Evolutionary conservation across 495 filamentous ascomycete genomes (phyloP), one percentile per base, ranked within the genome.

Genomic region (Aspergillus steynii): DNA sequence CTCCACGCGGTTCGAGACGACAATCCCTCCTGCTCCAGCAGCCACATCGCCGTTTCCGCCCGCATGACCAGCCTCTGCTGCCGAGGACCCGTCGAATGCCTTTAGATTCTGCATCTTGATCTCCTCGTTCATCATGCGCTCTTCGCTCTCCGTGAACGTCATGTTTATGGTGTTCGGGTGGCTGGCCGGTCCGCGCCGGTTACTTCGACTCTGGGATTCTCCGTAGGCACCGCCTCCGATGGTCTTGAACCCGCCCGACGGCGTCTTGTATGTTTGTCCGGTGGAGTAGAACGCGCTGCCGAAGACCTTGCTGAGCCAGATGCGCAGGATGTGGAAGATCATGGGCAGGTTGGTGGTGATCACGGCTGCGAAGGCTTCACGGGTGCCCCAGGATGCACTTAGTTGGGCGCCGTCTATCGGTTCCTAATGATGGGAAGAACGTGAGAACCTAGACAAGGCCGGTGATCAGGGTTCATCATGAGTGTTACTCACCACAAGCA

Each of bases 341-440:
- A 83, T 81, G 4, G 81, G 82, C 0, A 84, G 72, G 63, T 83
- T 83, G 49, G 77, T 82, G 1, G 77, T 83, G 20, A 83, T 62
- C 5, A 82, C 78, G 12, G 80, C 75, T 49, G 82, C 81, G 55
- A 84, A 83, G 26, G 80, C 77, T 56, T 83, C 82, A 5, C 82
- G 76, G 0, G 79, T 80, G 8, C 79, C 79, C 82, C 81, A 84
- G 47, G 73, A 74, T 27, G 77, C 76, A 12, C 79, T 78, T 1
- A 76, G 65, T 45, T 79, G 66, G n/a, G 80, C 80, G 46, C 81
- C 81, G 27, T 80, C 68, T 32, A 74, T 60, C 2, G 78, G 76
- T 34, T 79, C 73, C 79, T 82, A 46, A 32, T 20, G 14, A 15
- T 14, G 29, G 20, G 20, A 20, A 20, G 20, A 20, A 20, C 20